These are phyloP conservation scores for Geosmithia morbida DNA, from an alignment of 2,329 filamentous ascomycete genomes.

Conservation along the genomic window DNA sequence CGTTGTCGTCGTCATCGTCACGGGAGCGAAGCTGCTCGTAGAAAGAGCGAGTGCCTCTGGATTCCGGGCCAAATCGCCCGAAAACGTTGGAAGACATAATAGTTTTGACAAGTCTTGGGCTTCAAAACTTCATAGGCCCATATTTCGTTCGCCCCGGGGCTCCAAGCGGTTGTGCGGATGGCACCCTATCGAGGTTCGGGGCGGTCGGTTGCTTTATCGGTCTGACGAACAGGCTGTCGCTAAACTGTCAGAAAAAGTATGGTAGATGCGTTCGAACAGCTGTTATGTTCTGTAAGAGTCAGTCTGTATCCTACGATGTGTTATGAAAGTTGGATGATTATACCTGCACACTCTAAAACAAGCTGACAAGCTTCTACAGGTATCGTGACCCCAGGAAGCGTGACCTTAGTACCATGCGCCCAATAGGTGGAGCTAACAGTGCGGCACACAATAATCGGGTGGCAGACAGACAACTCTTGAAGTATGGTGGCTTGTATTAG, in stretches of 20 bases:
- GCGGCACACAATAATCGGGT: not conserved
- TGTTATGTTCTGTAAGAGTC: not conserved
- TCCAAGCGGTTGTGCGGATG: not conserved
- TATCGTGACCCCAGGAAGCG: not conserved
- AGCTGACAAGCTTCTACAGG: not conserved
- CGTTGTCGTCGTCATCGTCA: slow-evolving; percentile 10
- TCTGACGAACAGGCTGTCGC: not conserved
- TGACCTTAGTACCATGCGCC: not conserved
- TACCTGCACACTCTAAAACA: not conserved
- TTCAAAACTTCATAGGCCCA: not conserved
- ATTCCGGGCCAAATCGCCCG: slow-evolving; percentile 1
- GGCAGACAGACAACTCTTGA: not conserved
- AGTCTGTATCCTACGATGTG: not conserved
- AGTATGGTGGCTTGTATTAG: not conserved
- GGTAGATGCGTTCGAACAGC: not conserved
- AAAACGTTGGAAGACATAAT: slow-evolving; percentile 4
- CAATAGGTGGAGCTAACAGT: not conserved
- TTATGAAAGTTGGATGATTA: not conserved
- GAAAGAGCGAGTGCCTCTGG: slow-evolving; percentile 20
- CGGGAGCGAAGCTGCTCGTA: slow-evolving; percentile 32
- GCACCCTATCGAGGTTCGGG: not conserved
- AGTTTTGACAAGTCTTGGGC: not conserved
- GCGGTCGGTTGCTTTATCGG: not conserved
- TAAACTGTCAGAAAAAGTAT: not conserved
- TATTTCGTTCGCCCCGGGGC: not conserved